Percentiles rank a stretch among this genome's conserved stretches.
Conservation (phyloP, 306 rosid genomes). For the Pterocarpus santalinus region DNA sequence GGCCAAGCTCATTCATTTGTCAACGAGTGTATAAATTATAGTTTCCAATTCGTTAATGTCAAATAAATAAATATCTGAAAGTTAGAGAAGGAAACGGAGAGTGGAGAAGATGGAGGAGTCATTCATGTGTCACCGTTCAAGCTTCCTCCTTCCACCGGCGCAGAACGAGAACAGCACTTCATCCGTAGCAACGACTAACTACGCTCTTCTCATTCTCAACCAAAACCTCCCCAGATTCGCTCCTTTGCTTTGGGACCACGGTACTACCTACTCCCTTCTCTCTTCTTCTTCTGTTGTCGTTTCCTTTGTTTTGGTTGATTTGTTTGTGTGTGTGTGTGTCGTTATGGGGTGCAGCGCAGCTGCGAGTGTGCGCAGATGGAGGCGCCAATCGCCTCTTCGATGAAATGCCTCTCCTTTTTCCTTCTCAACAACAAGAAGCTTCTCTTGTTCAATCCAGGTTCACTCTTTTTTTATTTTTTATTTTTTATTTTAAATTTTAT, state of each 20-base stretch:
- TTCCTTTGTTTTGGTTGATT: not conserved
- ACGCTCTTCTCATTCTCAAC: conserved; percentile 81
- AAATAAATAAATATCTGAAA: too few species aligned
- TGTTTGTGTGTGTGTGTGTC: not conserved
- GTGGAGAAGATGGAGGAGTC: conserved; percentile 50
- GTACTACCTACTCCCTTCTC: conserved; percentile 48
- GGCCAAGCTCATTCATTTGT: too few species aligned
- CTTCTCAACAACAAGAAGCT: conserved; percentile 52
- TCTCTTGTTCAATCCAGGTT: conserved; percentile 76
- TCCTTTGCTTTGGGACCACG: conserved; percentile 92
- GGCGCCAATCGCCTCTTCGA: conserved; percentile 94
- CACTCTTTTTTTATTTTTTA: too few species aligned
- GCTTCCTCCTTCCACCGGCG: conserved; percentile 67
- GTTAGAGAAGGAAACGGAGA: not conserved
- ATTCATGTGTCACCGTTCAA: conserved; percentile 69
- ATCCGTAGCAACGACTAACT: conserved; percentile 32
- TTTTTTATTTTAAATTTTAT: not conserved
- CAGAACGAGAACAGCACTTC: not conserved
- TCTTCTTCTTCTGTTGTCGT: not conserved
- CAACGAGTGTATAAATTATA: too few species aligned
- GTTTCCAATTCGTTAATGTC: too few species aligned
- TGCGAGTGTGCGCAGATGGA: conserved; percentile 92
- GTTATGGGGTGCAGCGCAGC: conserved; percentile 54
- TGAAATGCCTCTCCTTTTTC: conserved; percentile 81
- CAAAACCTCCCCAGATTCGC: conserved; percentile 80